Evolutionary conservation across 108 stramenopile genomes (phyloP).

Genomic region (Nitzschia sp.): DNA sequence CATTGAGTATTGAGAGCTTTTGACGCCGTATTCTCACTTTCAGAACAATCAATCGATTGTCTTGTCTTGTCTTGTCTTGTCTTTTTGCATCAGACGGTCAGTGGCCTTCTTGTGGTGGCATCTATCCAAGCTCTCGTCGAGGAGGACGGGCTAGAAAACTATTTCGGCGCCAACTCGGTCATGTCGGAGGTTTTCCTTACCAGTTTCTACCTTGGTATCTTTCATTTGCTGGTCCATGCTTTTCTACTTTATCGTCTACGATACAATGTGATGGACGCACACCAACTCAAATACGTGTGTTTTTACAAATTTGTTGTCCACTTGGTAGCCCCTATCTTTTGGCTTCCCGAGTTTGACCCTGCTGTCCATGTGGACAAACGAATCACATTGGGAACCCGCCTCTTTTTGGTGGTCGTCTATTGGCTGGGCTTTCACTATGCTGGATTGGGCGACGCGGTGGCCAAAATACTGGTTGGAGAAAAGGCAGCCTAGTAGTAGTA

Average conservation of each 20-base stretch:
- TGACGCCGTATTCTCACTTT: too few relatives aligned
- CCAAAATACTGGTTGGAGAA: not conserved
- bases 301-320: not conserved
- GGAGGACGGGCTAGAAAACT: not conserved
- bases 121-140: not conserved
- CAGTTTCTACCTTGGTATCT: not conserved
- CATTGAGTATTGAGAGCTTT: not conserved
- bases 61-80: not conserved
- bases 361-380: not conserved
- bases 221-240: not conserved
- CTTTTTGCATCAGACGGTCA: not conserved
- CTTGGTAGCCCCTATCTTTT: not conserved
- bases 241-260: not conserved
- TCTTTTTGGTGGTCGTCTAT: not conserved
- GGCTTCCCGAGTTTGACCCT: conserved; percentile 1
- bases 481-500: not conserved
- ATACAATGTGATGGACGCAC: not conserved
- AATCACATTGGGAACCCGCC: not conserved
- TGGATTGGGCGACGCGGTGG: not conserved
- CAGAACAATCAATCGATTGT: too few relatives aligned
- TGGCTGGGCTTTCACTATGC: conserved; percentile 4
- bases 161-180: not conserved
- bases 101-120: not conserved
- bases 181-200: not conserved
- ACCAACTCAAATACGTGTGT: not conserved